phyloP scores from a whole-genome alignment of 768 basidiomycete species.

The Lentinula edodes region DNA sequence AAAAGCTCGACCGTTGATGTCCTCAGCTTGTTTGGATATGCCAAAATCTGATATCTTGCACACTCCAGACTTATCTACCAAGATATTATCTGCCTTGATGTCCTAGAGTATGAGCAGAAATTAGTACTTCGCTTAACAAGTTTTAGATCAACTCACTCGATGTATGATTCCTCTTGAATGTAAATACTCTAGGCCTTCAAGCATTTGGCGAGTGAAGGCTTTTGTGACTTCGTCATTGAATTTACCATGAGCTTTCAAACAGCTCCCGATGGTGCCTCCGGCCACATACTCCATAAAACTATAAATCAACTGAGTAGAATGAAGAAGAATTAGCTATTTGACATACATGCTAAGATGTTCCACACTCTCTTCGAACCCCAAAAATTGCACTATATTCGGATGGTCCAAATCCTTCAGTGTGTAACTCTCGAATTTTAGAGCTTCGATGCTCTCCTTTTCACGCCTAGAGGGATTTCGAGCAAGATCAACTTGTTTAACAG shows the following conservation, averaged over 20 bases:
- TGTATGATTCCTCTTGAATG: constrained; percentile 84
- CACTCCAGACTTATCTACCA: constrained; percentile 76
- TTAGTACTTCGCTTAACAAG: background rate
- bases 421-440: constrained; percentile 81
- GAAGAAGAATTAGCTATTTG: background rate
- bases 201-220: constrained; percentile 81
- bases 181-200: constrained; percentile 82
- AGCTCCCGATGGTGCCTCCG: constrained; percentile 84
- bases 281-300: constrained; percentile 96
- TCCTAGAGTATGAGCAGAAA: constrained; percentile 41
- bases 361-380: constrained; percentile 78
- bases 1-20: constrained; percentile 55
- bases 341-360: constrained; percentile 76
- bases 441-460: constrained; percentile 69
- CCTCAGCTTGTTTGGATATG: constrained; percentile 86
- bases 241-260: constrained; percentile 71
- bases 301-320: background rate
- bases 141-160: constrained; percentile 41
- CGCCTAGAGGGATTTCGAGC: constrained; percentile 61
- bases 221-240: constrained; percentile 84
- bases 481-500: constrained; percentile 94
- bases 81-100: constrained; percentile 91
- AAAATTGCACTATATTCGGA: constrained; percentile 86
- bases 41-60: constrained; percentile 98
- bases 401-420: constrained; percentile 86